phyloP scores from a whole-genome alignment of 192 early-diverging fungal species.

The Helicostylum pulchrum region DNA sequence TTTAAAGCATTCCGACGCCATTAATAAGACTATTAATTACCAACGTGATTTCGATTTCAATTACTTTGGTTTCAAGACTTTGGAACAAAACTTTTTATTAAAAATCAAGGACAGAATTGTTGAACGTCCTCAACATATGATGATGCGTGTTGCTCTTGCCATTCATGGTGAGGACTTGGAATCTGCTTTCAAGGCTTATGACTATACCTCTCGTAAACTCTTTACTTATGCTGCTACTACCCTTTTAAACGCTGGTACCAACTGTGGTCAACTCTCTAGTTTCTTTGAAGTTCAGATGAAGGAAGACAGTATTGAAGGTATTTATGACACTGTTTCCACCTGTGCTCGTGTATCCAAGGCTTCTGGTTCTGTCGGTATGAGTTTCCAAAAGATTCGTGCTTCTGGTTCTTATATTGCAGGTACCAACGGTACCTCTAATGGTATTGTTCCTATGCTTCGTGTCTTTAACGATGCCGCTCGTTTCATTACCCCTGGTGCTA shows the following conservation, averaged over 20 bases:
- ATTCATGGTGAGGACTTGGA: slow-evolving; percentile 92
- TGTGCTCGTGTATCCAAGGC: slow-evolving; percentile 96
- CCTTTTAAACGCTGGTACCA: slow-evolving; percentile 96
- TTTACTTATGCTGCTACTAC: slow-evolving; percentile 98
- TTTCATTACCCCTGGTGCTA: slow-evolving; percentile 95
- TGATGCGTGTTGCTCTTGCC: slow-evolving; percentile 96
- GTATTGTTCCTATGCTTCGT: slow-evolving; percentile 94
- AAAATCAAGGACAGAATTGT: slow-evolving; percentile 76
- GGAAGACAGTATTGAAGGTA: slow-evolving; percentile 95
- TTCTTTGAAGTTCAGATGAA: slow-evolving; percentile 93
- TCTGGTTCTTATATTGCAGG: slow-evolving; percentile 95
- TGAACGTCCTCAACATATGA: slow-evolving; percentile 95
- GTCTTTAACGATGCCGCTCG: slow-evolving; percentile 98
- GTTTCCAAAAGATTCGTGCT: slow-evolving; percentile 93
- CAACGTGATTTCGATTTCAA: slow-evolving; percentile 95
- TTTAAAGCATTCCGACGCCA: slow-evolving; percentile 61
- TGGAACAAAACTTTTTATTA: slow-evolving; percentile 90
- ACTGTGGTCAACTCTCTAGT: slow-evolving; percentile 86
- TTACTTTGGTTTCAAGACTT: slow-evolving; percentile 98
- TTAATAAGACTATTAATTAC: slow-evolving; percentile 91
- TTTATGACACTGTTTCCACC: slow-evolving; percentile 92
- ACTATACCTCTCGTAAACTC: slow-evolving; percentile 86
- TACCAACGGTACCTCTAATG: slow-evolving; percentile 95
- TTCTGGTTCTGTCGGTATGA: slow-evolving; percentile 92
- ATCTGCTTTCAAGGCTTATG: slow-evolving; percentile 86